Evolutionary conservation across 192 early-diverging fungal genomes (phyloP), one percentile per base, ranked within the genome.

Genomic region (Podila epigama): DNA sequence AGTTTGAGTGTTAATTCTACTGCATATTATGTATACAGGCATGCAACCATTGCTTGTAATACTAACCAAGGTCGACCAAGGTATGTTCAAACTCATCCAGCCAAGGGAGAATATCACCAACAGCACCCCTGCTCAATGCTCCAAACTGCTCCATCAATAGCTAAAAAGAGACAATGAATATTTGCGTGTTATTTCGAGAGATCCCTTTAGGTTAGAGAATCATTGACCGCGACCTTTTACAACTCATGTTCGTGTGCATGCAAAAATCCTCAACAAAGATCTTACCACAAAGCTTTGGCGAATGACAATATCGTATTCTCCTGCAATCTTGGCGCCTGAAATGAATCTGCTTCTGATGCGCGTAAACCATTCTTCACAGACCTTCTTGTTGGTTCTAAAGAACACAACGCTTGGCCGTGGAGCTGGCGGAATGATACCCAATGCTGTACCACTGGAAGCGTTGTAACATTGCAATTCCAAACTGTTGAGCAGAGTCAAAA

Each of bases 351-450:
- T 63, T 48, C 93, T 69, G 9, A 93, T 82, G 5, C 92, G 75
- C 4, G 71, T 39, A 40, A 95, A 94, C 88, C 93, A 95, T 34
- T 95, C 94, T 28, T 92, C 85, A 62, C 92, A 93, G 13, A 89
- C 83, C 39, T 83, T 84, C 13, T 83, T 81, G 69, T 95, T 95
- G 8, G 89, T 82, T 54, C 83, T 60, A 40, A 95, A 94, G 69
- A 95, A 95, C 0, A 85, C 28, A 33, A 90, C 85, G 32, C 86
- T 89, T 1, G 86, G 63, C 48, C 87, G 85, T 5, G 93, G 86
- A 8, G 89, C 82, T n/a, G 82, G 62, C 4, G 92, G 86, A n/a
- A 88, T 60, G 3, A 77, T 71, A n/a, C 77, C 75, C 12, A 82
- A 79, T 0, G 84, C 81, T 20, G 85, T 84, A 10, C 92, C 93